phyloP scores from a whole-genome alignment of 768 basidiomycete species.

The Tremella mesenterica region DNA sequence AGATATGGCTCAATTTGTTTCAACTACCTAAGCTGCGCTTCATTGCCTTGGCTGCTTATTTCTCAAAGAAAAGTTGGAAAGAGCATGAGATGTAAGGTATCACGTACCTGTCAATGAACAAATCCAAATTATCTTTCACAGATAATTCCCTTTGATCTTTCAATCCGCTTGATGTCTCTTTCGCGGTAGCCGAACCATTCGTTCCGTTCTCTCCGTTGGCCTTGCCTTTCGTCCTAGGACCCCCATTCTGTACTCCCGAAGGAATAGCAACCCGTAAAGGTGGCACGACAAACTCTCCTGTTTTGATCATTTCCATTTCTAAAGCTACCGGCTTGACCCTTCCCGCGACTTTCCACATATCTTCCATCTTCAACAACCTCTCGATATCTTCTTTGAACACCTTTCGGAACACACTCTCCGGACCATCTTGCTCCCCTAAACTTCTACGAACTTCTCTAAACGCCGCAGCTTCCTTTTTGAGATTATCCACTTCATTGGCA shows the following conservation, averaged over 20 bases:
- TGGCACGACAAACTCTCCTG: slow-evolving; percentile 52
- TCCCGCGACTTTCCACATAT: slow-evolving; percentile 78
- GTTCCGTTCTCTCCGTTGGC: slow-evolving; percentile 18
- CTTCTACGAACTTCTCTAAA: slow-evolving; percentile 72
- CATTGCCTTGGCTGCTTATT: too few species aligned
- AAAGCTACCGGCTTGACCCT: slow-evolving; percentile 78
- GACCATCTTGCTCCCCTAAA: slow-evolving; percentile 55
- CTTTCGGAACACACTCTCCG: slow-evolving; percentile 73
- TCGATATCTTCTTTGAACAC: slow-evolving; percentile 81
- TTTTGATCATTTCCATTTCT: slow-evolving; percentile 65
- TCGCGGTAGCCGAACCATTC: slow-evolving; percentile 2
- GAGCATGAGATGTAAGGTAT: not conserved
- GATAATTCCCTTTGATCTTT: slow-evolving; percentile 75
- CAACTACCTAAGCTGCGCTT: not conserved
- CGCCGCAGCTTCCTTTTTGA: slow-evolving; percentile 80
- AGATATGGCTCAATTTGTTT: not conserved
- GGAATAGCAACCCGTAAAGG: slow-evolving; percentile 40
- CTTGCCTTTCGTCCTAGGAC: too few species aligned
- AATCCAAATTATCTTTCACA: slow-evolving; percentile 66
- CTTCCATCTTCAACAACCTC: slow-evolving; percentile 81
- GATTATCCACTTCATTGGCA: slow-evolving; percentile 78
- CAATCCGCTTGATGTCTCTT: slow-evolving; percentile 45
- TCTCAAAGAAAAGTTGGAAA: too few species aligned
- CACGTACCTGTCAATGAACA: slow-evolving; percentile 75
- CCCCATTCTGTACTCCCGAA: slow-evolving; percentile 10